These are phyloP conservation scores for Arabidopsis thaliana DNA, from an alignment of 345 rosid species.

Conservation along the genomic window TAIR10.1 NC_003070.9:22644001-22644500, in stretches of 20 bases:
- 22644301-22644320: slow-evolving; percentile 38
- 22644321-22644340: slow-evolving; percentile 41
- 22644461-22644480: slow-evolving; percentile 29
- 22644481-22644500: slow-evolving; percentile 46
- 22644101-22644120: slow-evolving; percentile 7
- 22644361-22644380: slow-evolving; percentile 40
- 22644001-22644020: slow-evolving; percentile 37
- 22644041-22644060: slow-evolving; percentile 42
- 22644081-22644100: slow-evolving; percentile 37
- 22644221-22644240: slow-evolving; percentile 45
- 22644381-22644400: slow-evolving; percentile 37
- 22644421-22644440: slow-evolving; percentile 36
- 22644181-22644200: slow-evolving; percentile 43
- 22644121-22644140: slow-evolving; percentile 36
- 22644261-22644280: slow-evolving; percentile 39
- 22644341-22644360: slow-evolving; percentile 40
- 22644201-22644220: slow-evolving; percentile 48
- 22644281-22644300: slow-evolving; percentile 39
- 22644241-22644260: slow-evolving; percentile 37
- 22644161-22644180: slow-evolving; percentile 44
- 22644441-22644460: slow-evolving; percentile 39
- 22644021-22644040: slow-evolving; percentile 33
- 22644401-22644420: slow-evolving; percentile 35
- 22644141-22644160: slow-evolving; percentile 37
- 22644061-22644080: slow-evolving; percentile 43